Base-by-base conservation (phyloP, 192 early-diverging fungal species). In the Cetraspora pellucida region DNA sequence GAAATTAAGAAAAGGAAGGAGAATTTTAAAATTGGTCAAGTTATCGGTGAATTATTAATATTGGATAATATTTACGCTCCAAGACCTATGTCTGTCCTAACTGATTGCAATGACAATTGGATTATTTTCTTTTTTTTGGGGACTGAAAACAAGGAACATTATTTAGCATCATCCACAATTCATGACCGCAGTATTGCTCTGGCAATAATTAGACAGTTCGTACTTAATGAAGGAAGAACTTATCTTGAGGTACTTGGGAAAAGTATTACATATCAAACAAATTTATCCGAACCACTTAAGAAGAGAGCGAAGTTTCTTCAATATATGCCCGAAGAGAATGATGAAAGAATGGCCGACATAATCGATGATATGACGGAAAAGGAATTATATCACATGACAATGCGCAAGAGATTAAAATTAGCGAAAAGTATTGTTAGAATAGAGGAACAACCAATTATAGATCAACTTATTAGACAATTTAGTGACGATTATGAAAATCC, bases 401-500 rank as follows among this genome's bases (percentile, higher is more conserved):
- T 55, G 11, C 71, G 71, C 0, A 73, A 58, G 37, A 58, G 37
- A 45, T 37, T 73, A 73, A 57, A 17, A 43, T 43, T 54, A 27
- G 46, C 28, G 57, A 27, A 31, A 54, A 57, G 44, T 57, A 21
- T 19, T 31, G 31, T 3, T 57, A 58, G 55, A 31, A 23, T 72
- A 54, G 52, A 73, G 21, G 28, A 73, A 58, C 52, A 55, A 58
- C 50, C 71, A 73, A 13, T 45, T 14, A 31, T 72, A 72, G 70
- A 73, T 58, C 28, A 57, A 43, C 23, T 58, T 54, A 54, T 73
- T 58, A 54, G 54, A 58, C 71, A 73, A 19, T 58, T 73, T 19
- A 55, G 54, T 57, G 71, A 73, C 31, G 52, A 72, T 54, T 72
- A 72, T 72, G 70, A 72, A 54, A 72, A 52, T 52, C 66, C 66